phyloP scores from a whole-genome alignment of 345 rosid genomes.

The Pseudoturritis turrita region DNA sequence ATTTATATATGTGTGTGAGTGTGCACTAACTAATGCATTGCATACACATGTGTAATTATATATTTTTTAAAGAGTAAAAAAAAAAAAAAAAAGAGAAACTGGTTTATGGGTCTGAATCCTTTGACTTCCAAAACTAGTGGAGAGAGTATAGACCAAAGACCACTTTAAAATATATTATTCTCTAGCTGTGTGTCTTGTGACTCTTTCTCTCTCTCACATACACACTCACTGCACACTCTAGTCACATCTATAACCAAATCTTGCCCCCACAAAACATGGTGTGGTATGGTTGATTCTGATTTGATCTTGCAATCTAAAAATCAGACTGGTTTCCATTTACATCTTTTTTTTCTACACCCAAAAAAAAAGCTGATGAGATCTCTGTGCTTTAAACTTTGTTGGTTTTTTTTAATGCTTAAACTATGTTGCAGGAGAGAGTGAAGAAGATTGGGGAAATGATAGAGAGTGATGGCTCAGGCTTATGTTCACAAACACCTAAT shows the following conservation, averaged over 20 bases:
- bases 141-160: constrained; percentile 29
- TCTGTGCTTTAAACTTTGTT: neutral
- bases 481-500: constrained; percentile 31
- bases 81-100: neutral
- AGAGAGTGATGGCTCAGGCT: constrained; percentile 20
- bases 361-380: neutral
- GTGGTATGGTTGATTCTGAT: constrained; percentile 9
- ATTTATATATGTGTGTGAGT: neutral
- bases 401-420: constrained; percentile 5
- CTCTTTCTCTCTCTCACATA: constrained; percentile 17
- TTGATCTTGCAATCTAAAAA: constrained; percentile 15
- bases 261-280: constrained; percentile 23
- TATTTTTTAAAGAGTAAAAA: neutral
- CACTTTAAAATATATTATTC: constrained; percentile 12
- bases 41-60: constrained; percentile 16
- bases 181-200: constrained; percentile 31
- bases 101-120: constrained; percentile 26
- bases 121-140: constrained; percentile 34
- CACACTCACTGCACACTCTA: constrained; percentile 20
- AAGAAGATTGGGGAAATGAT: constrained; percentile 29
- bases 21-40: constrained; percentile 15
- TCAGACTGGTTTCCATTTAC: neutral
- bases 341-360: neutral
- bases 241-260: constrained; percentile 27
- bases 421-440: constrained; percentile 34